A percentile compares a stretch with the other conserved stretches of the same genome.
Evolutionary conservation across 2,329 filamentous ascomycete species (phyloP).

Genomic region (Penicillium sp.): DNA sequence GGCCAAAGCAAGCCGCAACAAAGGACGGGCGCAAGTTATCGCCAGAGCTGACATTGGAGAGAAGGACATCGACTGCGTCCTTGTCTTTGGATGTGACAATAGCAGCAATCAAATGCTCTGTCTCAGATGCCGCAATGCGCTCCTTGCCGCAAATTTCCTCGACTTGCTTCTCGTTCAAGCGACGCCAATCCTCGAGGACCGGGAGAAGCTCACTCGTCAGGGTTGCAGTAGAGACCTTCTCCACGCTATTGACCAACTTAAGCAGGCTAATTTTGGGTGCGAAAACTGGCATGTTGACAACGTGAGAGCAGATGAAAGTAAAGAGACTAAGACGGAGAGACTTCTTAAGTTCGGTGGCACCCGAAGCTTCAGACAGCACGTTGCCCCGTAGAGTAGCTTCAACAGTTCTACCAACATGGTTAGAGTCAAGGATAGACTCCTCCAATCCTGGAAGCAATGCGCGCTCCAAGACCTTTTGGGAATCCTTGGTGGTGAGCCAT

Average conservation of each 20-base stretch:
- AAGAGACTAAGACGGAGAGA: slow-evolving; percentile 64
- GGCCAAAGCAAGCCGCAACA: slow-evolving; percentile 63
- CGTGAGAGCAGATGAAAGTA: slow-evolving; percentile 71
- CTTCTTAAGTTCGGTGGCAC: slow-evolving; percentile 59
- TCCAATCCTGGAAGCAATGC: slow-evolving; percentile 74
- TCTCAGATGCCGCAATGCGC: slow-evolving; percentile 46
- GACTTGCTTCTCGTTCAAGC: slow-evolving; percentile 53
- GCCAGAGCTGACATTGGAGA: slow-evolving; percentile 50
- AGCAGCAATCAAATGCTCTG: slow-evolving; percentile 54
- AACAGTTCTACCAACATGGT: slow-evolving; percentile 65
- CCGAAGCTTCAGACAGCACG: slow-evolving; percentile 30
- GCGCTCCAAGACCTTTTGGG: slow-evolving; percentile 60
- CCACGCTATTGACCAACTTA: slow-evolving; percentile 67
- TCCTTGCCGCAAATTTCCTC: slow-evolving; percentile 50
- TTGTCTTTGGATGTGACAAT: slow-evolving; percentile 56
- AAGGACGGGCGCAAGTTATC: slow-evolving; percentile 54
- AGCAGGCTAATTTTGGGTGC: slow-evolving; percentile 70
- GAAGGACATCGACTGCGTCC: slow-evolving; percentile 56
- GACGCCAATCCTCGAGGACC: slow-evolving; percentile 66
- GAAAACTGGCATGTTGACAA: slow-evolving; percentile 65
- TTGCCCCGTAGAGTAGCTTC: slow-evolving; percentile 58
- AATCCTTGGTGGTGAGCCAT: slow-evolving; percentile 59
- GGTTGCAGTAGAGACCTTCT: slow-evolving; percentile 68
- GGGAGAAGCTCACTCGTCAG: slow-evolving; percentile 77
- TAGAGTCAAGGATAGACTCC: slow-evolving; percentile 78